Evolutionary conservation across 805 yeast genomes (phyloP).

Genomic region (Deakozyma indianensis): DNA sequence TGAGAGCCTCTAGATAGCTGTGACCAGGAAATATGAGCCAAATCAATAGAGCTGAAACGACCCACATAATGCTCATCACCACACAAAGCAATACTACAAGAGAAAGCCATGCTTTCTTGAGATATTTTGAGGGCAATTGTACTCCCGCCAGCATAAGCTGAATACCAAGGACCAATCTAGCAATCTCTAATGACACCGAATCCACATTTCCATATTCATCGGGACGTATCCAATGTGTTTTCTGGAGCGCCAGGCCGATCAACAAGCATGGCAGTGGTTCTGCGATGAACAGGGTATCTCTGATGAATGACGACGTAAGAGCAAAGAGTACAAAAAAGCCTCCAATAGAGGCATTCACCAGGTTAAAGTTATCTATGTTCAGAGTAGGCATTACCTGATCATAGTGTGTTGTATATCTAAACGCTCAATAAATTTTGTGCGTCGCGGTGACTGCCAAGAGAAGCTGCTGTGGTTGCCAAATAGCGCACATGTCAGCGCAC

Average conservation of each 20-base stretch:
- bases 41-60: slow-evolving; percentile 46
- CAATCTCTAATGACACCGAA: slow-evolving; percentile 61
- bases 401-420: no score
- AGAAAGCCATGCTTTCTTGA: slow-evolving; percentile 43
- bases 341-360: slow-evolving; percentile 1
- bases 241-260: slow-evolving; percentile 1
- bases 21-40: slow-evolving; percentile 48
- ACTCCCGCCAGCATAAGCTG: slow-evolving; percentile 64
- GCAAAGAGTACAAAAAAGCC: slow-evolving; percentile 1
- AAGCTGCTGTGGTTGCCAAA: no score
- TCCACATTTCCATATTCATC: slow-evolving; percentile 75
- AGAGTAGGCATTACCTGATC: slow-evolving; percentile 2
- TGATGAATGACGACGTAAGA: slow-evolving; percentile 1
- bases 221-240: slow-evolving; percentile 61
- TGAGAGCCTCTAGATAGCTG: slow-evolving; percentile 37
- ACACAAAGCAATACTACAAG: slow-evolving; percentile 46
- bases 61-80: slow-evolving; percentile 61
- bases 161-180: slow-evolving; percentile 51
- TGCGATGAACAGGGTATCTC: slow-evolving; percentile 1
- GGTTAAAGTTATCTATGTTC: slow-evolving; percentile 1
- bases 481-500: no score
- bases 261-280: slow-evolving; percentile 3
- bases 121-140: slow-evolving; percentile 54
- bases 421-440: no score
- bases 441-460: no score